Evolutionary conservation across 2,329 filamentous ascomycete species (phyloP).

Genomic region (Colletotrichum gloeosporioides): DNA sequence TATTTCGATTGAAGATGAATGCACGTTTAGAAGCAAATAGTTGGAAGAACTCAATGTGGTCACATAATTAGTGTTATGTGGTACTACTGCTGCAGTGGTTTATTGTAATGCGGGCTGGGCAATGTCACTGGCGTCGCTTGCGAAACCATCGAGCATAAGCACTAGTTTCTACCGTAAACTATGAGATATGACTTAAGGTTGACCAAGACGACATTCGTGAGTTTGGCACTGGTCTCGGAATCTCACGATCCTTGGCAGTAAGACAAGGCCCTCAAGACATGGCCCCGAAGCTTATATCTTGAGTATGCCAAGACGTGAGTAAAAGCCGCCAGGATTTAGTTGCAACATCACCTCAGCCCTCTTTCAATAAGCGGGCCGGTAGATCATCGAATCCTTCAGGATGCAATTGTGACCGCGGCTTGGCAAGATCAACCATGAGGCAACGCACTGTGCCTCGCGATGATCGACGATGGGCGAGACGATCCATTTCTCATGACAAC

Average conservation of each 20-base stretch:
- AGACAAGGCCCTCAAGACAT: neutral
- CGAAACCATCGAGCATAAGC: neutral
- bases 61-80: fast-evolving
- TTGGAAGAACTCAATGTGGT: neutral
- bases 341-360: neutral
- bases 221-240: neutral
- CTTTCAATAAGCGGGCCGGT: neutral
- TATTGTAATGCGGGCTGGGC: neutral
- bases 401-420: neutral
- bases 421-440: neutral
- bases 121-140: neutral
- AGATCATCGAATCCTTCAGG: neutral
- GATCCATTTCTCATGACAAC: neutral
- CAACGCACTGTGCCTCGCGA: neutral
- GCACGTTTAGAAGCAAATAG: fast-evolving
- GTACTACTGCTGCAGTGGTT: neutral
- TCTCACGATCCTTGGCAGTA: neutral
- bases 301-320: neutral
- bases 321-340: neutral
- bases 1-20: neutral
- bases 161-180: neutral
- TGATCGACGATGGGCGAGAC: neutral
- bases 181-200: neutral
- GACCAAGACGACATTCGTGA: neutral
- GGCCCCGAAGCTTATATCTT: neutral